phyloP scores from a whole-genome alignment of 441 rosid species.

The Gossypium gossypioides region DNA sequence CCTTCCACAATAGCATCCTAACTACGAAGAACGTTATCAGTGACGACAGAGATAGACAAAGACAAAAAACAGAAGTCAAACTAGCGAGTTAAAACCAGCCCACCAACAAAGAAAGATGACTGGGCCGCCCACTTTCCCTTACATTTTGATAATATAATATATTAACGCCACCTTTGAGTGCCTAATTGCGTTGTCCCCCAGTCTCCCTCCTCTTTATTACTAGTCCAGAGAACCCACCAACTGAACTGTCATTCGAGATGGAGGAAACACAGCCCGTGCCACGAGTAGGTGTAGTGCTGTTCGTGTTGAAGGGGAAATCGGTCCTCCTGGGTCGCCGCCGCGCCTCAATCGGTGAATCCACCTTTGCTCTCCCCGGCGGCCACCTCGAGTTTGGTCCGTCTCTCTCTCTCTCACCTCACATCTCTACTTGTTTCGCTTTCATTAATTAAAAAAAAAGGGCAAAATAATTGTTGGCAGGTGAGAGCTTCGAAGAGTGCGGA shows the following conservation, averaged over 20 bases:
- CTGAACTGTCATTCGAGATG: not conserved
- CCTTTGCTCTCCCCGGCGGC: constrained; percentile 82
- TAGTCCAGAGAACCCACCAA: not conserved
- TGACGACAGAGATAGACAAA: no score
- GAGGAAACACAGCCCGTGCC: constrained; percentile 26
- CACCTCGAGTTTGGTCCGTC: constrained; percentile 71
- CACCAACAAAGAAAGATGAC: not conserved
- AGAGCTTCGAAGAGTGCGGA: constrained; percentile 73
- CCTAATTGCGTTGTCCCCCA: not conserved
- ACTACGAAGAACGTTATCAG: no score
- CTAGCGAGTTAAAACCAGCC: not conserved
- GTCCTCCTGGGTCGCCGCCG: constrained; percentile 65
- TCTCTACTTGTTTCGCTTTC: not conserved
- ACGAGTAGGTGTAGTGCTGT: constrained; percentile 57
- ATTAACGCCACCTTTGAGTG: not conserved
- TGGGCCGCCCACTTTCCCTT: not conserved
- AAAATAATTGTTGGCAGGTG: constrained; percentile 32
- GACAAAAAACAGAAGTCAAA: no score
- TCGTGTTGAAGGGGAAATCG: constrained; percentile 50
- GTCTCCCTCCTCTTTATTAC: not conserved
- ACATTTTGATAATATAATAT: not conserved
- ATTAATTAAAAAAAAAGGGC: not conserved
- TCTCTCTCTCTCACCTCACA: not conserved
- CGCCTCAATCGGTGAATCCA: constrained; percentile 50
- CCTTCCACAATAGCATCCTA: no score